phyloP scores from a whole-genome alignment of 2,329 filamentous ascomycete species.

The Neofusicoccum sp. region DNA sequence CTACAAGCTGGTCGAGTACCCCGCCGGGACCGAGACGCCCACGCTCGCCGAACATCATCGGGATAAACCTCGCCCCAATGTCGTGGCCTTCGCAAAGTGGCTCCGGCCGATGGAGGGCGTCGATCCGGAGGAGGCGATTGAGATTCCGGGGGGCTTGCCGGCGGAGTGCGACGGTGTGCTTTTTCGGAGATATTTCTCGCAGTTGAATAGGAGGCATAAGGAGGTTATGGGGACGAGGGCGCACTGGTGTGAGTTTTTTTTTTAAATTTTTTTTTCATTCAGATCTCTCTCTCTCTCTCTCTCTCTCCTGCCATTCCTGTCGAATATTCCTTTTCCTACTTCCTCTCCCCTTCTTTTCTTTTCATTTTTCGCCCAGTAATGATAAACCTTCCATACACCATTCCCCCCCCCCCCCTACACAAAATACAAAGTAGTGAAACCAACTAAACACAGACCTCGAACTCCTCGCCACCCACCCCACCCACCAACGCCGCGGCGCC shows the following conservation, averaged over 20 bases:
- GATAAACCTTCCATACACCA: background rate
- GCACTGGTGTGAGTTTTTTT: background rate
- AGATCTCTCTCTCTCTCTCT: background rate
- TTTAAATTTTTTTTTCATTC: background rate
- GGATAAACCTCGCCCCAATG: background rate
- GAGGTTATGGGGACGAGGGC: background rate
- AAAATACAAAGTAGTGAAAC: too few relatives aligned
- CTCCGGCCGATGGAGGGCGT: background rate
- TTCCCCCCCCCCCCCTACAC: background rate
- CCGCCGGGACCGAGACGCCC: background rate
- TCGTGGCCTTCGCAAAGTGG: slow-evolving; percentile 13
- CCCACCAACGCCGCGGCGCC: slow-evolving; percentile 11
- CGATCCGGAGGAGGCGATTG: background rate
- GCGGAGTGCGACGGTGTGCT: background rate
- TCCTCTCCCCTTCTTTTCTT: background rate
- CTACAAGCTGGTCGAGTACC: slow-evolving; percentile 7
- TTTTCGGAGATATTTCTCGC: background rate
- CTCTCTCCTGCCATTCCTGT: too few relatives aligned
- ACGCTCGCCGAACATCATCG: background rate
- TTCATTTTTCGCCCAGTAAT: too few relatives aligned
- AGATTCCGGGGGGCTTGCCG: background rate
- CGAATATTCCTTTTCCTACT: too few relatives aligned
- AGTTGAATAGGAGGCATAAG: background rate
- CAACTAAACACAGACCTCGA: slow-evolving; percentile 3
- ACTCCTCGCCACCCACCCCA: slow-evolving; percentile 8